Evolutionary conservation across 768 basidiomycete genomes (phyloP).

Genomic region (Lentinula guzmanii): DNA sequence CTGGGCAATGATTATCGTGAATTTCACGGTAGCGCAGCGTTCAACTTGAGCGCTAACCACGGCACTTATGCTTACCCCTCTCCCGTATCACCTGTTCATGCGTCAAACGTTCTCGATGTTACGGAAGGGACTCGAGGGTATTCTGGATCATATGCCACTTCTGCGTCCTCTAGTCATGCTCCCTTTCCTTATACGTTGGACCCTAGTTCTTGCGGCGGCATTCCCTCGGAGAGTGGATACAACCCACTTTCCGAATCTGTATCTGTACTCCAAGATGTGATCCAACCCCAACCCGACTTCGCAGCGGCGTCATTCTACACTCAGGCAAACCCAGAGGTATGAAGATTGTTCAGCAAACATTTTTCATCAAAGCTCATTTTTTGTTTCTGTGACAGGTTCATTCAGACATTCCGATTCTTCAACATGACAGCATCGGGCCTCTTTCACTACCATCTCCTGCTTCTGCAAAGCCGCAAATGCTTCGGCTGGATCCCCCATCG

Average conservation of each 20-base stretch:
- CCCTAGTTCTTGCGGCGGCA: neutral
- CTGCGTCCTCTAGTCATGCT: neutral
- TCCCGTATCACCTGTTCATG: neutral
- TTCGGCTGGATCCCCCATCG: neutral
- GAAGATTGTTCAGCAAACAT: neutral
- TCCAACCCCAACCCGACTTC: neutral
- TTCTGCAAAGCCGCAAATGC: neutral
- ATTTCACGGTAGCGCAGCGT: neutral
- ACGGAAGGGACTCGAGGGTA: neutral
- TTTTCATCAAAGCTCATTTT: neutral
- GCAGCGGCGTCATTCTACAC: neutral
- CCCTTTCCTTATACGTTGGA: neutral
- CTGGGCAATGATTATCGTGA: neutral
- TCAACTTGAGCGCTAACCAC: constrained; percentile 2
- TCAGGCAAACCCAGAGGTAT: neutral
- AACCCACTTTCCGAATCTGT: neutral
- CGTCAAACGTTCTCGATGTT: neutral
- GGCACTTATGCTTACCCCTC: constrained; percentile 3
- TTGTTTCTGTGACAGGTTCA: neutral
- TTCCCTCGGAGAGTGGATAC: neutral
- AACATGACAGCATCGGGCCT: neutral
- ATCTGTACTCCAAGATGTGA: neutral
- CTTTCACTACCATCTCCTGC: neutral
- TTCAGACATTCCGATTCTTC: neutral
- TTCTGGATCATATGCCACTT: neutral